phyloP scores from a whole-genome alignment of 2,329 filamentous ascomycete genomes.

The Aureobasidium namibiae region DNA sequence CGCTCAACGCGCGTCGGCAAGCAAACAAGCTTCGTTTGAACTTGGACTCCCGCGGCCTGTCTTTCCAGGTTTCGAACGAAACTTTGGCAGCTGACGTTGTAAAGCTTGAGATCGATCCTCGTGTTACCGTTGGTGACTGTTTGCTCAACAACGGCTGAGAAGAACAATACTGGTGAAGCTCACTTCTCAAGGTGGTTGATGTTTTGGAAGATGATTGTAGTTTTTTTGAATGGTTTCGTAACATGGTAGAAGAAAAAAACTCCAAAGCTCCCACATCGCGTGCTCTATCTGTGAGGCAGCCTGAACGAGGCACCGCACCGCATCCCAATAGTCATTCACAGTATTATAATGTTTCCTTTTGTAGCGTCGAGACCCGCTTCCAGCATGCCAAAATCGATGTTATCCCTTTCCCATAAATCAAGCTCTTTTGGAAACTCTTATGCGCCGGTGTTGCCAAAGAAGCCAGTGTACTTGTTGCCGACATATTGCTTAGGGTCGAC shows the following conservation, averaged over 20 bases:
- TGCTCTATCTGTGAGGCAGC: neutral
- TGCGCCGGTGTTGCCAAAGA: constrained; percentile 9
- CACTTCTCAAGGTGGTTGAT: neutral
- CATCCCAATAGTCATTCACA: constrained; percentile 8
- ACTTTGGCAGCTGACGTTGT: too few species aligned
- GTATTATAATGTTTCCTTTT: constrained; percentile 8
- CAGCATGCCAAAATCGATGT: neutral
- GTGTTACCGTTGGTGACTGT: neutral
- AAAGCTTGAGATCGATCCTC: neutral
- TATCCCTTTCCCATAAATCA: neutral
- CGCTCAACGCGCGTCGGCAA: too few species aligned
- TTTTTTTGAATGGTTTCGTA: constrained; percentile 1
- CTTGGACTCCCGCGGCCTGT: too few species aligned
- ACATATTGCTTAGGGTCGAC: constrained; percentile 18
- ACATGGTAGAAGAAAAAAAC: neutral
- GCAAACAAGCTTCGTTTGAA: too few species aligned
- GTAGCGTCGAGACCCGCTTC: neutral
- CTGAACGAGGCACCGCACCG: neutral
- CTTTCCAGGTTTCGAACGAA: too few species aligned
- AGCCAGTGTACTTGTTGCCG: constrained; percentile 5
- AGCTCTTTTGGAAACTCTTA: neutral
- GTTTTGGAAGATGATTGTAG: neutral
- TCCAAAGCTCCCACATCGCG: neutral
- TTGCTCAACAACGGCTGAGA: neutral
- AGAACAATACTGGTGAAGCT: neutral